Evolutionary conservation across 2,329 filamentous ascomycete species (phyloP).

Genomic region (Bimuria novae-zelandiae): DNA sequence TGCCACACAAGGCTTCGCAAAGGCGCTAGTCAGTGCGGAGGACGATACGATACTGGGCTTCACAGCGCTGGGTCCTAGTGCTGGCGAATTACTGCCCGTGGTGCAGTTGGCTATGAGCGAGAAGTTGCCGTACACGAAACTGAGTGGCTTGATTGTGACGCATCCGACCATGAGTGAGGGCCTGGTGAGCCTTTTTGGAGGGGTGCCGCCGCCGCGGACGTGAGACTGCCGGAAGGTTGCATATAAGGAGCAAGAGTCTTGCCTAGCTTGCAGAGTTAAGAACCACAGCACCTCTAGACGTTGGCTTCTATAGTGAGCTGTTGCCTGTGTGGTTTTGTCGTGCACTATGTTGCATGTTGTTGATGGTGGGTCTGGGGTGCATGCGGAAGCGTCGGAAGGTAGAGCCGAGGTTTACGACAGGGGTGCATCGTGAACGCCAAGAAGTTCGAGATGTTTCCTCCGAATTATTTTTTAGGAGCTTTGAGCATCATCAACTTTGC

Average conservation of each 20-base stretch:
- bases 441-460: constrained; percentile 25
- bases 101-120: constrained; percentile 20
- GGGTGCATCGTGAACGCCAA: constrained; percentile 10
- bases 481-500: constrained; percentile 14
- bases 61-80: constrained; percentile 15
- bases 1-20: constrained; percentile 16
- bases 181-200: constrained; percentile 11
- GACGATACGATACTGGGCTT: constrained; percentile 16
- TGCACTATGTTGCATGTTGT: no score
- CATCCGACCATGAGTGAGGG: constrained; percentile 20
- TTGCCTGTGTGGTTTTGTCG: background rate
- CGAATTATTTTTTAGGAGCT: constrained; percentile 25
- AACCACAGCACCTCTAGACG: no score
- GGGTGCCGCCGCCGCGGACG: background rate
- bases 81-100: constrained; percentile 19
- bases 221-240: no score
- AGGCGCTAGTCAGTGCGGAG: constrained; percentile 10
- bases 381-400: constrained; percentile 5
- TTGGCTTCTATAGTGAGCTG: no score
- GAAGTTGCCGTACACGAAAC: constrained; percentile 13
- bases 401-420: constrained; percentile 4
- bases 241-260: no score
- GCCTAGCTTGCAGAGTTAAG: no score
- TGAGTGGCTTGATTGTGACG: constrained; percentile 14
- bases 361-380: background rate